Evolutionary conservation across 768 basidiomycete genomes (phyloP).

Genomic region (Suillus paluster): DNA sequence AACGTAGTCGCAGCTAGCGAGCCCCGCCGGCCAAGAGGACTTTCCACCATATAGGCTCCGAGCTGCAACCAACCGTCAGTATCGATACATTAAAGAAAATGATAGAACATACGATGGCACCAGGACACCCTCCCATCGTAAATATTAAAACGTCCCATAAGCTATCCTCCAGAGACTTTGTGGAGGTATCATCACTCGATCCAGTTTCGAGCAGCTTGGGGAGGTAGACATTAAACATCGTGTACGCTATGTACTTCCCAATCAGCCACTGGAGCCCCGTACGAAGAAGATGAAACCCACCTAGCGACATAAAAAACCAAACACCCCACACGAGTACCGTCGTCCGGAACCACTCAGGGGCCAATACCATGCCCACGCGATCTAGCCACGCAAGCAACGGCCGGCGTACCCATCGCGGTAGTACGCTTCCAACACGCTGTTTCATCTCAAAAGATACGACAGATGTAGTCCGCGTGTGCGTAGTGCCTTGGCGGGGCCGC

Average conservation of each 20-base stretch:
- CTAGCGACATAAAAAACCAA: constrained; percentile 81
- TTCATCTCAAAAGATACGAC: constrained; percentile 42
- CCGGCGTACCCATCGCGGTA: constrained; percentile 59
- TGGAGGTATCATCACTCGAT: constrained; percentile 21
- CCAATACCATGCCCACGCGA: constrained; percentile 69
- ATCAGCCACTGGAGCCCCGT: not conserved
- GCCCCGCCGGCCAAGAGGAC: constrained; percentile 66
- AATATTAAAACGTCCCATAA: constrained; percentile 89
- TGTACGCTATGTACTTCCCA: constrained; percentile 60
- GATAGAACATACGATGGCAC: constrained; percentile 65
- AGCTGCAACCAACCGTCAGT: constrained; percentile 47
- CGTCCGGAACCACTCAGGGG: constrained; percentile 75
- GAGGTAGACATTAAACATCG: constrained; percentile 93
- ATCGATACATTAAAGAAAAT: not conserved
- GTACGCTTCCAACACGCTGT: constrained; percentile 42
- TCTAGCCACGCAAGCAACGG: constrained; percentile 73
- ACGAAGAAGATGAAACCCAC: constrained; percentile 42
- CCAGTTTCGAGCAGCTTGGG: constrained; percentile 80
- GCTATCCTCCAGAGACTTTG: constrained; percentile 60
- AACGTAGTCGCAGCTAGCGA: constrained; percentile 80
- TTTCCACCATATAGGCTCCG: constrained; percentile 84
- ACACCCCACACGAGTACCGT: constrained; percentile 79
- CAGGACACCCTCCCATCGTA: constrained; percentile 83
- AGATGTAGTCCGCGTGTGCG: constrained; percentile 41
- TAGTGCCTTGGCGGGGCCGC: constrained; percentile 11